phyloP scores from a whole-genome alignment of 2,329 filamentous ascomycete species.

The Monosporascus sp. region DNA sequence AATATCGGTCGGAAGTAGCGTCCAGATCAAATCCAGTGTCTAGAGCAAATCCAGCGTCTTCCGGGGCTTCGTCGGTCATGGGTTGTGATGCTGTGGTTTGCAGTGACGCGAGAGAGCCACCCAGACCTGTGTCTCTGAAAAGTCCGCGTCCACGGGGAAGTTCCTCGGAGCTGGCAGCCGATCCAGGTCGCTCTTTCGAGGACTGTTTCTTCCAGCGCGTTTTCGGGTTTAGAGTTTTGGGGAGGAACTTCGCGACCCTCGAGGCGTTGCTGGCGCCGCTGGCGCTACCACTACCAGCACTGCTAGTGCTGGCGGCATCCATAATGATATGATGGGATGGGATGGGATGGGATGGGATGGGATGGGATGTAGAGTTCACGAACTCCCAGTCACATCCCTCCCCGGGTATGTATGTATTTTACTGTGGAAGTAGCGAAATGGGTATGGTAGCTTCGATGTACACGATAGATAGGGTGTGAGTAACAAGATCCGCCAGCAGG shows the following conservation, averaged over 20 bases:
- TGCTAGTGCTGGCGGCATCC: conserved; percentile 15
- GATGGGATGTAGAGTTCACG: neutral
- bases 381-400: neutral
- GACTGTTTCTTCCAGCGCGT: conserved; percentile 41
- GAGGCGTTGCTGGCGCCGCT: conserved; percentile 10
- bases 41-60: neutral
- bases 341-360: neutral
- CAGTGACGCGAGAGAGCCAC: conserved; percentile 7
- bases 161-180: conserved; percentile 24
- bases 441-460: no score
- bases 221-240: conserved; percentile 44
- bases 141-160: conserved; percentile 22
- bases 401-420: no score
- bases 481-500: no score
- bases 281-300: conserved; percentile 1
- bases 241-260: conserved; percentile 33
- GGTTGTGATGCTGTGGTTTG: conserved; percentile 13
- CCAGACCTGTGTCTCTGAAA: conserved; percentile 1
- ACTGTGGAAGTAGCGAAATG: no score
- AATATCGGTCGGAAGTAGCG: neutral
- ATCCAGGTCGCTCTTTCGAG: conserved; percentile 32
- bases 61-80: neutral
- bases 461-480: no score
- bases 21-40: neutral
- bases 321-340: conserved; percentile 8